Conservation (phyloP, 2,329 filamentous ascomycete genomes). For the Verticillium albo-atrum region DNA sequence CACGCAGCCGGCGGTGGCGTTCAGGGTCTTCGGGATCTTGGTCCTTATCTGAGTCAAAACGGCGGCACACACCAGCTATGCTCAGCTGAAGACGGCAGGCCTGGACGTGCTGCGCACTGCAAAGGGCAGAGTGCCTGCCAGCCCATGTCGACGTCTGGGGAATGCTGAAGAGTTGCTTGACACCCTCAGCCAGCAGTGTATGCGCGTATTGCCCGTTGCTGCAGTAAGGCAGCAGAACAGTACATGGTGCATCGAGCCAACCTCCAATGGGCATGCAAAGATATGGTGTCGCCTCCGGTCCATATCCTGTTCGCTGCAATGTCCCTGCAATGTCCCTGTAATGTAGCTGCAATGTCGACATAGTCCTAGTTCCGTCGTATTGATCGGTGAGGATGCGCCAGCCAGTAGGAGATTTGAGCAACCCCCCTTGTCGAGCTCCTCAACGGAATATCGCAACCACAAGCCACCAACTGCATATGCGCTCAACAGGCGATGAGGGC, state of each 20-base stretch:
- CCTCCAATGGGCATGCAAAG: not conserved
- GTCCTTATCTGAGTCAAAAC: not conserved
- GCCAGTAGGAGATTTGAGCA: not conserved
- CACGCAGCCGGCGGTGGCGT: not conserved
- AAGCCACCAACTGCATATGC: not conserved
- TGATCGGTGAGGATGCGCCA: not conserved
- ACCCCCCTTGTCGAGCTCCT: not conserved
- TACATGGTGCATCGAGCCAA: not conserved
- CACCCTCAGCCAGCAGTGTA: not conserved
- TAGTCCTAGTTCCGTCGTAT: not conserved
- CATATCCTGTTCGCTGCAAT: constrained; percentile 1
- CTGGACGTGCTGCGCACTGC: not conserved
- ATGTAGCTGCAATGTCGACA: too few relatives aligned
- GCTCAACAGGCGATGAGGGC: not conserved
- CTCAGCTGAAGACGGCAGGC: not conserved
- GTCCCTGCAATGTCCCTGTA: too few relatives aligned
- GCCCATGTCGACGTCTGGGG: not conserved
- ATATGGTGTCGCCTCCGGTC: not conserved
- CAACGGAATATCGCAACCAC: not conserved
- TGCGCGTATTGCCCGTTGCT: not conserved
- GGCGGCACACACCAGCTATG: not conserved
- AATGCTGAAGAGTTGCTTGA: not conserved
- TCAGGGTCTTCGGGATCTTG: constrained; percentile 1
- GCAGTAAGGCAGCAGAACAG: not conserved
- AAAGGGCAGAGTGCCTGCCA: not conserved